Base-by-base conservation (phyloP, 768 basidiomycete species). In the Rhizopogon vesiculosus region DNA sequence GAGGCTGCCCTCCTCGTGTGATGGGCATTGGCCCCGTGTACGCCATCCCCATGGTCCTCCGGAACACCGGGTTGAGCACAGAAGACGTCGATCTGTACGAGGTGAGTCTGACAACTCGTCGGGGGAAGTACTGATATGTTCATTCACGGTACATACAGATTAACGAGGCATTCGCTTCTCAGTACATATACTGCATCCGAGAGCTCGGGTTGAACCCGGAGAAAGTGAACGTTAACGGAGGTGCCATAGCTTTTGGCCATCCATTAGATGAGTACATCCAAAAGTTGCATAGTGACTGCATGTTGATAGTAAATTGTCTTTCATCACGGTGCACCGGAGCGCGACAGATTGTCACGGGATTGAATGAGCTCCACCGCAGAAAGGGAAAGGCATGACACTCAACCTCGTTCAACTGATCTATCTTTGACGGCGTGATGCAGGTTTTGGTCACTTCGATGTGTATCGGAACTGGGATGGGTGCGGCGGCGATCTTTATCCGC, bases 391-490 rank as follows among this genome's bases (percentile, higher is more conserved):
- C 83, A 65, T 66, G 72, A 35, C 45, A 12, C 52, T 52, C 42
- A 25, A 42, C 33, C 16, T 35, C n/a, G 15, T 13, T 31, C 38
- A 31, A 31, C 7, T 42, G 59, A 61, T 50, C 45, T 57, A 35
- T 53, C 40, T 51, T 29, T 13, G 9, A 49, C 48, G 31, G 8
- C n/a, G 42, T 51, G n/a, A 43, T 31, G 13, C 52, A 89, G 89
- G 73, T 94, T 7, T 75, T 95, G 45, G 80, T 92, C n/a, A 93
- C 90, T 3, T 85, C 85, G 13, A 94, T 94, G 91, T 94, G 92
- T 64, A 86, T 95, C 53, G 80, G 87, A 16, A 87, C 86, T 12
- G 90, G 92, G n/a, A 93, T 93, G 91, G 91, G 91, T n/a, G 92
- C 91, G 8, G 90, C 89, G 18, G 86, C 75, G 1, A 75, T 91